Conservation (phyloP, 352 stramenopile genomes). For the Thalassiosira hispida region DNA sequence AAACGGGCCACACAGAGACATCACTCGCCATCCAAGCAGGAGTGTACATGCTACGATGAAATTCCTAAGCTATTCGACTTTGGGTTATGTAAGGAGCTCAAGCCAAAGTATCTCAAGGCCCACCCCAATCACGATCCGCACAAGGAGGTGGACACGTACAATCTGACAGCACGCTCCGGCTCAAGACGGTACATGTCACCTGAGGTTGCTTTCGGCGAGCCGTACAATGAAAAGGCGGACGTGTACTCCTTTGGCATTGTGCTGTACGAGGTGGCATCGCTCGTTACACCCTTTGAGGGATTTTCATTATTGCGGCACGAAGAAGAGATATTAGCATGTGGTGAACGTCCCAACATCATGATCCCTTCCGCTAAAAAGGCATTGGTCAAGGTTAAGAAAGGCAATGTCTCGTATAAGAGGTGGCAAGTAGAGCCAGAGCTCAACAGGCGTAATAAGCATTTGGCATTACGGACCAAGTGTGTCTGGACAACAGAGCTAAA, state of each 20-base stretch:
- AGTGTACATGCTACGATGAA: constrained; percentile 22
- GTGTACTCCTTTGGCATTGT: constrained; percentile 75
- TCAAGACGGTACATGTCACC: constrained; percentile 44
- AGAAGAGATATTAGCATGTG: not conserved
- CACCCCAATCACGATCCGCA: not conserved
- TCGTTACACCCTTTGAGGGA: constrained; percentile 61
- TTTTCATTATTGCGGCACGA: not conserved
- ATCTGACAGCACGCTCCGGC: constrained; percentile 36
- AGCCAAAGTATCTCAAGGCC: constrained; percentile 7
- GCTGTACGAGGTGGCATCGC: constrained; percentile 68
- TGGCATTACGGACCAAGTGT: not conserved
- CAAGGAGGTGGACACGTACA: constrained; percentile 8
- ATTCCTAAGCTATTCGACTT: constrained; percentile 61
- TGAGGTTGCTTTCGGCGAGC: constrained; percentile 70
- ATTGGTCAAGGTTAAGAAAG: not conserved
- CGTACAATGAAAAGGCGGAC: constrained; percentile 69
- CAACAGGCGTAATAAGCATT: not conserved
- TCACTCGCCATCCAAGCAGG: not conserved
- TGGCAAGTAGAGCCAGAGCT: not conserved
- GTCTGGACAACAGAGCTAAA: constrained; percentile 6
- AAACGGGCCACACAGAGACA: not conserved
- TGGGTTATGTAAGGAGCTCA: constrained; percentile 56
- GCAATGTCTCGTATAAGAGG: not conserved
- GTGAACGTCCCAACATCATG: constrained; percentile 1
- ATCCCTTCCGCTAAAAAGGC: not conserved